Evolutionary conservation across 225 moss, liverwort and hornwort species (phyloP).

Genomic region (Rhytidiadelphus loreus): DNA sequence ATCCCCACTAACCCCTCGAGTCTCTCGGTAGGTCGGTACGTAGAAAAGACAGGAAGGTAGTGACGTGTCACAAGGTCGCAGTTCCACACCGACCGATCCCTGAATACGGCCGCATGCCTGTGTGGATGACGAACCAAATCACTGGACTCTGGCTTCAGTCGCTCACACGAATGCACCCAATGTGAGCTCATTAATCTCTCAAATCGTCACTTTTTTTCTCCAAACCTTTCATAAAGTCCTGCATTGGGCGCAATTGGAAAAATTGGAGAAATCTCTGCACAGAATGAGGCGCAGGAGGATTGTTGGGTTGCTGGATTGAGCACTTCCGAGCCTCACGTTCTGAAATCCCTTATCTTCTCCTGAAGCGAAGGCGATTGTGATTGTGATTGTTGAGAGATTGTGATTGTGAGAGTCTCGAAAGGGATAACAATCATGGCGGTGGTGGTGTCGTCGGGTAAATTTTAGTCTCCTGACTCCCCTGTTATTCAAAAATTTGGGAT

Average conservation of each 20-base stretch:
- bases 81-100: background rate
- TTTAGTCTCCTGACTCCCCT: background rate
- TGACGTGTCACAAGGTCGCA: slow-evolving; percentile 11
- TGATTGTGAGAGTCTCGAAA: too few relatives aligned
- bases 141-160: background rate
- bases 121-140: slow-evolving; percentile 9
- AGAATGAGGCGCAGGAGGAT: slow-evolving; percentile 8
- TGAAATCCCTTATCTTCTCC: slow-evolving; percentile 7
- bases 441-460: slow-evolving; percentile 12
- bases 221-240: background rate
- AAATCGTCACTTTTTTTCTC: background rate
- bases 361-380: background rate
- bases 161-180: background rate
- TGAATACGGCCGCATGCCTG: background rate
- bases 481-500: background rate
- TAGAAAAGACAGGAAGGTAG: background rate
- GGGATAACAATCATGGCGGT: slow-evolving; percentile 1
- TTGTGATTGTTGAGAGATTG: background rate
- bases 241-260: background rate
- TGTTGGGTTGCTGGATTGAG: background rate
- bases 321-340: slow-evolving; percentile 8
- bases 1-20: background rate
- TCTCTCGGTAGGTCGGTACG: background rate
- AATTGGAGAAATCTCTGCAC: background rate
- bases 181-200: background rate